Base-by-base conservation (phyloP, 2,329 filamentous ascomycete species). In the Cordyceps javanica region DNA sequence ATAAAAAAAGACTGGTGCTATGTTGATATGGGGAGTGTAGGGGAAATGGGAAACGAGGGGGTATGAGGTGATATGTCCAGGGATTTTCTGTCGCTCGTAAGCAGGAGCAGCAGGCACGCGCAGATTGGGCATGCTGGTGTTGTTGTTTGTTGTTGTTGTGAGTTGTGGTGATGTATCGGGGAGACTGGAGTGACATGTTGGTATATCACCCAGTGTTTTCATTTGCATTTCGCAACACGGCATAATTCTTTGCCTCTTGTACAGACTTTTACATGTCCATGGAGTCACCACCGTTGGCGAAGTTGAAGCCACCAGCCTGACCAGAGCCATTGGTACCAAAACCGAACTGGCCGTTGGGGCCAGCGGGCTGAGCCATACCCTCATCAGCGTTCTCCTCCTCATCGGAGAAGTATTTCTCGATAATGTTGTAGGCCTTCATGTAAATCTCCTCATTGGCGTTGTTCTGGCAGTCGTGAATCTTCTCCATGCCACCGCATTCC, bases 361-460 rank as follows among this genome's bases (percentile, higher is more conserved):
- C 85, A 67, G 87, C 84, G 26, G 78, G 72, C 70, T 91, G 88
- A 60, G 89, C 88, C 73, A 91, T 83, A 44, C 77, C 78, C 68
- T 95, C 90, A 61, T 91, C 90, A 65, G 91, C 91, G 67, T 92
- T 91, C 70, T 96, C 94, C 57, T 97, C 94, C 65, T 99, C 94
- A 69, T 99, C 94, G 0, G 92, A 97, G 80, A 99, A 99, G 83
- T 99, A 99, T 81, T 97, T 97, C 82, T 99, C 94, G 65, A 99
- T 99, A 76, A 99, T 99, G 83, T 96, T 97, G 83, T 97, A 99
- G 0, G 94, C 94, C 86, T 99, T 99, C 93, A 99, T 97, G 82
- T 99, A 99, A 67, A 99, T 99, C 77, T 99, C 94, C 78, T 99
- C 94, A 77, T 99, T 99, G 79, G 93, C 93, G 69, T 99, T 99